A percentile compares a stretch with the other conserved stretches of the same genome.
Conservation (phyloP, 2,329 filamentous ascomycete genomes). For the Colletotrichum orbiculare region DNA sequence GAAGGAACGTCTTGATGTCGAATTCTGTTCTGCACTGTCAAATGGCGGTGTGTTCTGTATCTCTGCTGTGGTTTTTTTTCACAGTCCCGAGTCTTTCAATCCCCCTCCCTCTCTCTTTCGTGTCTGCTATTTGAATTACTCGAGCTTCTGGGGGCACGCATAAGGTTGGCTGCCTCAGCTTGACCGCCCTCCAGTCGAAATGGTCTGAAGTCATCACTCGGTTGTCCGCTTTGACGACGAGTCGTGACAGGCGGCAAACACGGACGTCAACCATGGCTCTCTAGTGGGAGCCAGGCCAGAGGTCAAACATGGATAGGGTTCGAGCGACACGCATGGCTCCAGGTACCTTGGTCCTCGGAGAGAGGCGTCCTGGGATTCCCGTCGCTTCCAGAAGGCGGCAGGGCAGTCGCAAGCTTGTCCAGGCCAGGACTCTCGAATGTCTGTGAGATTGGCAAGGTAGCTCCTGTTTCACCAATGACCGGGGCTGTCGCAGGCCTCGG, state of each 20-base stretch:
- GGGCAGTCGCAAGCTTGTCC: slow-evolving; percentile 58
- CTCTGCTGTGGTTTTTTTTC: neutral
- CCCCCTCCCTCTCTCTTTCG: neutral
- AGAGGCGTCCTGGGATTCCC: slow-evolving; percentile 40
- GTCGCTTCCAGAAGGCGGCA: slow-evolving; percentile 56
- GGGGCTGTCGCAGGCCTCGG: slow-evolving; percentile 48
- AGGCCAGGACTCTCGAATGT: slow-evolving; percentile 51
- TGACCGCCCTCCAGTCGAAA: slow-evolving; percentile 9
- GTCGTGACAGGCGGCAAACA: slow-evolving; percentile 37
- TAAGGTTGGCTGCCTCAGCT: slow-evolving; percentile 31
- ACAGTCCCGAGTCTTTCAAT: no score
- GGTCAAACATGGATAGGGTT: slow-evolving; percentile 35
- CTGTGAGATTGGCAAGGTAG: slow-evolving; percentile 60
- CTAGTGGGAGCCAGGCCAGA: slow-evolving; percentile 24
- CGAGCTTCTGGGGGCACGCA: slow-evolving; percentile 16
- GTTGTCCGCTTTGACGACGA: slow-evolving; percentile 29
- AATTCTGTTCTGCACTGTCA: slow-evolving; percentile 1
- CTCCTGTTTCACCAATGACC: slow-evolving; percentile 64
- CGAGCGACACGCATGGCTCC: slow-evolving; percentile 31
- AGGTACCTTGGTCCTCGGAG: slow-evolving; percentile 8
- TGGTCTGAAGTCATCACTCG: slow-evolving; percentile 30
- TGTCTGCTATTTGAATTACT: slow-evolving; percentile 12
- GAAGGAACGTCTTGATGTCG: no score
- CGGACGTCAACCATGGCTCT: slow-evolving; percentile 28
- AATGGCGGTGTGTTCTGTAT: slow-evolving; percentile 7